phyloP scores from a whole-genome alignment of 2,329 filamentous ascomycete genomes.

The Colletotrichum nymphaeae region DNA sequence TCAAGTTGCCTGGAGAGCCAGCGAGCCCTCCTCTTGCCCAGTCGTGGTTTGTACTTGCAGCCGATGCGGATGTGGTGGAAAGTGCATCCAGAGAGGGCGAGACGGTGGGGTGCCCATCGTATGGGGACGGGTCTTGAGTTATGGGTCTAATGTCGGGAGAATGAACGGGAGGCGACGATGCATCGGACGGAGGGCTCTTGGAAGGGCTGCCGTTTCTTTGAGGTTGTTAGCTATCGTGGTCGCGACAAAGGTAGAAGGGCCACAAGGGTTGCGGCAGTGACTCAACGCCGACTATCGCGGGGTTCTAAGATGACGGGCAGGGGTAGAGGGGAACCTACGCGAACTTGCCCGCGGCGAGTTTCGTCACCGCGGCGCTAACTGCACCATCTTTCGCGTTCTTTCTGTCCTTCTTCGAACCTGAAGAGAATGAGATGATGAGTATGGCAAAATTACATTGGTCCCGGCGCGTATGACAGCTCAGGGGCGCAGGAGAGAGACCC shows the following conservation, averaged over 20 bases:
- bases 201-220: constrained; percentile 46
- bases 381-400: constrained; percentile 67
- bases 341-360: constrained; percentile 63
- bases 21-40: constrained; percentile 57
- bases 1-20: constrained; percentile 65
- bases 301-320: constrained; percentile 15
- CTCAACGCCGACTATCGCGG: constrained; percentile 41
- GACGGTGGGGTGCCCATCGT: constrained; percentile 55
- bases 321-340: constrained; percentile 52
- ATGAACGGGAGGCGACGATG: constrained; percentile 52
- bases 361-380: constrained; percentile 65
- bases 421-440: constrained; percentile 4
- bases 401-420: constrained; percentile 62
- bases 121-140: constrained; percentile 43
- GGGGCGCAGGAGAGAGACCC: neutral
- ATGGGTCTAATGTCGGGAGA: constrained; percentile 60
- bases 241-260: constrained; percentile 39
- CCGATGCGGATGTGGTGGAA: constrained; percentile 60
- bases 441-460: neutral
- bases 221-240: constrained; percentile 24
- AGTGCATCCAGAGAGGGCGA: constrained; percentile 62
- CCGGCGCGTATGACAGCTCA: neutral
- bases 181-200: constrained; percentile 46
- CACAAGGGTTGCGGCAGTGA: constrained; percentile 36
- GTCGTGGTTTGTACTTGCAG: constrained; percentile 59